Base-by-base conservation (phyloP, 805 yeast species). In the Kluyveromyces dobzhanskii region DNA sequence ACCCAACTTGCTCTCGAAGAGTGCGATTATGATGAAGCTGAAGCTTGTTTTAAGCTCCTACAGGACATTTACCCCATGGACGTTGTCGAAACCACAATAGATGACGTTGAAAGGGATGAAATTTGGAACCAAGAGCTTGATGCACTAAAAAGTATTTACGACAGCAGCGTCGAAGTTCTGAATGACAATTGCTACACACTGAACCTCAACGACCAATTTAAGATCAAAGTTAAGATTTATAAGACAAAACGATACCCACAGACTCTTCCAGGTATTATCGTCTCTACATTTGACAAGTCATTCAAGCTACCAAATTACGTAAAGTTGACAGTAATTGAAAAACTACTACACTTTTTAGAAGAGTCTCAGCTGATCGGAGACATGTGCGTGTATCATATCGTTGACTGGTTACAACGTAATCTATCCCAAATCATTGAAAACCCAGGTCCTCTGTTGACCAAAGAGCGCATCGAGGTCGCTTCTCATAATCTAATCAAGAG, bases 111-210 rank as follows among this genome's bases (percentile, higher is more conserved):
- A n/a, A 68, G 65, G 1, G 50, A 57, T 18, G 74, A 66, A 4
- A 51, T 73, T 10, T 88, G 96, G 96, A 56, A 64, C 0, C 83
- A 83, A 53, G 97, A 88, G 52, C 53, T 79, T 12, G 86, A 80
- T 42, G 77, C 86, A 35, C 59, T 88, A 42, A 54, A 62, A 16
- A 70, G 79, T 29, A 75, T 85, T 17, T 82, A 77, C 40, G 64
- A 57, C 3, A 70, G 69, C n/a, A 73, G 70, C 14, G 52, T 60
- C 16, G 47, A 75, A 18, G 57, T 57, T 11, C 41, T 53, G 7
- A 44, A 55, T 18, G 33, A 19, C 13, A 50, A 59, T 2, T 51
- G 53, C 30, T 50, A 46, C 31, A 45, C 48, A 17, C 56, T 65
- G 25, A 66, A 60, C 17, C 48, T 71, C n/a, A 37, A 50, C 6